A percentile compares a stretch with the other conserved stretches of the same genome.
Conservation (phyloP, 495 filamentous ascomycete species). For the Amniculicola lignicola region DNA sequence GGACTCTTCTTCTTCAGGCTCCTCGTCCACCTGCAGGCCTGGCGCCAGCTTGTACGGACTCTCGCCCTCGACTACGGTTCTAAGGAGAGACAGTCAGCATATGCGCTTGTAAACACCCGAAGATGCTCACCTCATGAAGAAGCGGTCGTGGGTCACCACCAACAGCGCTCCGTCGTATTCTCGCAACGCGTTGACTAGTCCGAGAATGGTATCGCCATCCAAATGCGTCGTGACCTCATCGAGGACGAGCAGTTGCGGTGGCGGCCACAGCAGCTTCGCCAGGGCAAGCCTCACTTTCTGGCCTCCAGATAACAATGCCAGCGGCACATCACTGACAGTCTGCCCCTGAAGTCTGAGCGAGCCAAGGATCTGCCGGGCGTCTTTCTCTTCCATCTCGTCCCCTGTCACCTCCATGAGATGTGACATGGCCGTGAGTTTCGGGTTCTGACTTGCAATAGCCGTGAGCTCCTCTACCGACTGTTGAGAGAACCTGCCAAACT, state of each 20-base stretch:
- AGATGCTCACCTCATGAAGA: slow-evolving; percentile 55
- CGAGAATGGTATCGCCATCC: slow-evolving; percentile 71
- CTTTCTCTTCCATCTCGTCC: slow-evolving; percentile 56
- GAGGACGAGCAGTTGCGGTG: slow-evolving; percentile 70
- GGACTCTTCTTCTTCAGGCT: slow-evolving; percentile 47
- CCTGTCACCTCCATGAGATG: slow-evolving; percentile 52
- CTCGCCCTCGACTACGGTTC: slow-evolving; percentile 57
- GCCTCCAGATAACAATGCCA: slow-evolving; percentile 67
- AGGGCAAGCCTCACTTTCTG: slow-evolving; percentile 76
- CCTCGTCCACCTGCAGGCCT: slow-evolving; percentile 51
- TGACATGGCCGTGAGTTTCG: slow-evolving; percentile 58
- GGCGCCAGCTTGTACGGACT: slow-evolving; percentile 43
- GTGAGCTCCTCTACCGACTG: slow-evolving; percentile 69
- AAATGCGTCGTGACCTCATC: slow-evolving; percentile 84
- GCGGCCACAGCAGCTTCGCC: slow-evolving; percentile 61
- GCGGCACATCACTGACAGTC: slow-evolving; percentile 64
- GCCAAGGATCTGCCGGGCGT: slow-evolving; percentile 58
- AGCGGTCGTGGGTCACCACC: slow-evolving; percentile 74
- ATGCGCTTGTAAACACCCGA: neutral
- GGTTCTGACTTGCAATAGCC: slow-evolving; percentile 44
- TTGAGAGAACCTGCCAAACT: slow-evolving; percentile 73
- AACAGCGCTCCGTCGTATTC: slow-evolving; percentile 68
- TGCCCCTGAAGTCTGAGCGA: slow-evolving; percentile 64
- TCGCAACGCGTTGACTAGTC: slow-evolving; percentile 61
- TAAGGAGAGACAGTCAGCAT: slow-evolving; percentile 11